Conservation (phyloP, 257 asterid genomes). For the Schizonepeta tenuifolia region DNA sequence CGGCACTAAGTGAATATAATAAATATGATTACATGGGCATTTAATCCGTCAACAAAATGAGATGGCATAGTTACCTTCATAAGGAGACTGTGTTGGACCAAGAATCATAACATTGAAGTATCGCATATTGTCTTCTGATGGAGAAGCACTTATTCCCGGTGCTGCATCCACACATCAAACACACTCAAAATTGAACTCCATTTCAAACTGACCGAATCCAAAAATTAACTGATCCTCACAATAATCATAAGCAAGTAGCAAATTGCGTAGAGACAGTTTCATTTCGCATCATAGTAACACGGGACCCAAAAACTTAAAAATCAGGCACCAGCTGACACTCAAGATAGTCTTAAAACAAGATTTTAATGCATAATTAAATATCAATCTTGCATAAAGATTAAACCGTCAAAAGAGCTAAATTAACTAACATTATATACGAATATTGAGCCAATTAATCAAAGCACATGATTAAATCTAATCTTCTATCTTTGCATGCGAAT, state of each 20-base stretch:
- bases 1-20: not conserved
- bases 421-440: not conserved
- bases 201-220: conserved; percentile 7
- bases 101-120: conserved; percentile 98
- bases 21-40: not conserved
- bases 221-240: not conserved
- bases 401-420: not conserved
- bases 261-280: not conserved
- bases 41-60: not conserved
- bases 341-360: not conserved
- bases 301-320: not conserved
- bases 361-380: not conserved
- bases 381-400: not conserved
- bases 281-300: not conserved
- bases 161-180: conserved; percentile 62
- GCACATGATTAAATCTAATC: conserved; percentile 21
- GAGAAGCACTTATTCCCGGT: conserved; percentile 99
- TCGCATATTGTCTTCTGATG: conserved; percentile 97
- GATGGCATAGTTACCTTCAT: conserved; percentile 68
- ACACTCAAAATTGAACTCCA: conserved; percentile 28
- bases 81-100: conserved; percentile 98
- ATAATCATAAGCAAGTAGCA: not conserved
- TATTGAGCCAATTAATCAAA: not conserved
- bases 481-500: conserved; percentile 26
- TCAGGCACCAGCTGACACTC: not conserved